Percentiles rank a stretch among this genome's conserved stretches.
These are phyloP conservation scores for Hypoxylon lienhwacheense DNA, from an alignment of 495 filamentous ascomycete species.

Conservation along the genomic window DNA sequence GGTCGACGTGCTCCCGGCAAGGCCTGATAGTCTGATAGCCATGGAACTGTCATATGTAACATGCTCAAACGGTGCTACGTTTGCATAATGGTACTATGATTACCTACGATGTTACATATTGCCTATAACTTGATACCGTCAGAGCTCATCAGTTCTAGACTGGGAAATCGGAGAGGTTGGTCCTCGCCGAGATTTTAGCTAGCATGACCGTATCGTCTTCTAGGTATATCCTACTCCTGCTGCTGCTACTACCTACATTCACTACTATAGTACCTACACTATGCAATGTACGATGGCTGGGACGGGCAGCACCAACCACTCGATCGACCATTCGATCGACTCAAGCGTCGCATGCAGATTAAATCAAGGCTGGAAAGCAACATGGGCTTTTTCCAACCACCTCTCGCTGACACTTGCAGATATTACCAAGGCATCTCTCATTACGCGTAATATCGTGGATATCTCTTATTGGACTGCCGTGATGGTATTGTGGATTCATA, in stretches of 20 bases:
- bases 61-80: slow-evolving; percentile 21
- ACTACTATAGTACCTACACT: too few relatives aligned
- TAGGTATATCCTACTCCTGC: too few relatives aligned
- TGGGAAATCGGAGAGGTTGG: slow-evolving; percentile 27
- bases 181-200: slow-evolving; percentile 14
- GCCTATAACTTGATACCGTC: background rate
- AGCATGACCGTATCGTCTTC: slow-evolving; percentile 6
- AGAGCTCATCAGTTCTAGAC: slow-evolving; percentile 3
- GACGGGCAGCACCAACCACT: slow-evolving; percentile 25
- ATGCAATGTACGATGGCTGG: slow-evolving; percentile 25
- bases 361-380: slow-evolving; percentile 19
- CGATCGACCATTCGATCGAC: background rate
- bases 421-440: slow-evolving; percentile 32
- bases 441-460: slow-evolving; percentile 38
- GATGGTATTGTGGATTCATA: slow-evolving; percentile 19
- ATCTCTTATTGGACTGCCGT: slow-evolving; percentile 36
- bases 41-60: slow-evolving; percentile 24
- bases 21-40: background rate
- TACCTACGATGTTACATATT: slow-evolving; percentile 1
- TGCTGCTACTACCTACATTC: too few relatives aligned
- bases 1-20: background rate
- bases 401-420: slow-evolving; percentile 33
- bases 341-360: slow-evolving; percentile 17
- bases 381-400: slow-evolving; percentile 23
- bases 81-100: slow-evolving; percentile 17